Evolutionary conservation across 2,329 filamentous ascomycete species (phyloP), one percentile per base, ranked within the genome.

Genomic region (Penicillium sp.): DNA sequence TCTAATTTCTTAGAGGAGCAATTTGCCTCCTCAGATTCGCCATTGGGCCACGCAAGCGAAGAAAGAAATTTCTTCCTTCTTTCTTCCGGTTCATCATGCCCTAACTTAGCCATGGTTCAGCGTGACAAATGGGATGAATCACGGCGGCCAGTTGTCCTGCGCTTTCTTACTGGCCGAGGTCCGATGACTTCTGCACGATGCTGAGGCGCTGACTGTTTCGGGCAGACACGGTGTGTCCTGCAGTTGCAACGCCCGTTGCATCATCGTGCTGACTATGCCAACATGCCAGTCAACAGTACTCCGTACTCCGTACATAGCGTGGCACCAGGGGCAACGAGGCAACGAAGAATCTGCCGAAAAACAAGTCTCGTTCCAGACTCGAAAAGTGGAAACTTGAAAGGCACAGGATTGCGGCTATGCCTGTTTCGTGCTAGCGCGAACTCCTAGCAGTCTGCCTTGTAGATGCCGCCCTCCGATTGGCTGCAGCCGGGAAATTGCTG

Each of bases 31-130:
- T 14, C 8, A 4, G 18, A 6, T 23, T 28, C 18, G 20, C 35
- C 20, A 53, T 53, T 53, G 51, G 51, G 21, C 50, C 42, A 46
- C 40, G 50, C 23, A 52, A 33, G 50, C 50, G 40, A 46, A 23
- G 42, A 45, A 21, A 46, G 45, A 52, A 43, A 40, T 51, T 51
- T 40, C 16, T 40, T 42, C 16, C 6, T 43, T 12, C 9, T 40
- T 9, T 42, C 40, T 5, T 30, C 42, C n/a, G n/a, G n/a, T 42
- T 52, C 21, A 21, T 47, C 20, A 43, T 9, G 40, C 40, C 40
- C 18, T 12, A 43, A 18, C 16, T n/a, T n/a, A n/a, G n/a, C n/a
- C n/a, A n/a, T n/a, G n/a, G n/a, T n/a, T n/a, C n/a, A n/a, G n/a
- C n/a, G n/a, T n/a, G n/a, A n/a, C n/a, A n/a, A n/a, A n/a, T 14